Conservation (phyloP, 176 grass and related monocot species). For the Oropetium thomaeum region DNA sequence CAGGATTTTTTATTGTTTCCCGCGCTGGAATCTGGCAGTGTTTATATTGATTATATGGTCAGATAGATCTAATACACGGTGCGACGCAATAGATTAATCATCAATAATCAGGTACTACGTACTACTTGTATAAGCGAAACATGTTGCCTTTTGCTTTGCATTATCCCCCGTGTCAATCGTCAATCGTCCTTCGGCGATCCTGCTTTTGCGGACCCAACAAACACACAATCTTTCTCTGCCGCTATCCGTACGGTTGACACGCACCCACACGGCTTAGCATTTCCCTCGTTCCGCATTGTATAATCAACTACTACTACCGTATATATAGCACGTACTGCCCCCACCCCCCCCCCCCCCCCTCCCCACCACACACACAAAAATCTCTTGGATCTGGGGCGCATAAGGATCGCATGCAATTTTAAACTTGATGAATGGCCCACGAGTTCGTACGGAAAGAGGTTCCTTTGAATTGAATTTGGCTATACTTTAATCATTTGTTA, state of each 20-base stretch:
- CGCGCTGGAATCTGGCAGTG: constrained; percentile 13
- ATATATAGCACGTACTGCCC: no score
- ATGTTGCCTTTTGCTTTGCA: constrained; percentile 31
- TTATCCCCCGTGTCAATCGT: constrained; percentile 11
- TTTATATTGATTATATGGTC: constrained; percentile 18
- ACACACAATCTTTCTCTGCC: constrained; percentile 1
- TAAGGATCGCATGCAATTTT: constrained; percentile 12
- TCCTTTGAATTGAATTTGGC: not conserved
- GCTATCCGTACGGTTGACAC: no score
- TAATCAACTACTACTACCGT: no score
- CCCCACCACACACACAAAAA: no score
- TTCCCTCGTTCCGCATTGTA: constrained; percentile 38
- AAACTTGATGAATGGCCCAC: constrained; percentile 10
- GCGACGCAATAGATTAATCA: not conserved
- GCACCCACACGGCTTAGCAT: not conserved
- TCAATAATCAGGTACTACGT: no score
- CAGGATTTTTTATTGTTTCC: constrained; percentile 15
- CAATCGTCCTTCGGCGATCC: constrained; percentile 2
- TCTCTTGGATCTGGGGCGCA: constrained; percentile 15
- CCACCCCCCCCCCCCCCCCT: no score
- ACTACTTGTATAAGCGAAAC: not conserved
- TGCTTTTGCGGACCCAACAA: not conserved
- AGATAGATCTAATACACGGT: constrained; percentile 6
- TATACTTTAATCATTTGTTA: constrained; percentile 48
- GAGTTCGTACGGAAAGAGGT: not conserved